Percentiles rank a stretch among this genome's conserved stretches.
These are phyloP conservation scores for Quercus phellos DNA, from an alignment of 331 rosid genomes.

Conservation along the genomic window DNA sequence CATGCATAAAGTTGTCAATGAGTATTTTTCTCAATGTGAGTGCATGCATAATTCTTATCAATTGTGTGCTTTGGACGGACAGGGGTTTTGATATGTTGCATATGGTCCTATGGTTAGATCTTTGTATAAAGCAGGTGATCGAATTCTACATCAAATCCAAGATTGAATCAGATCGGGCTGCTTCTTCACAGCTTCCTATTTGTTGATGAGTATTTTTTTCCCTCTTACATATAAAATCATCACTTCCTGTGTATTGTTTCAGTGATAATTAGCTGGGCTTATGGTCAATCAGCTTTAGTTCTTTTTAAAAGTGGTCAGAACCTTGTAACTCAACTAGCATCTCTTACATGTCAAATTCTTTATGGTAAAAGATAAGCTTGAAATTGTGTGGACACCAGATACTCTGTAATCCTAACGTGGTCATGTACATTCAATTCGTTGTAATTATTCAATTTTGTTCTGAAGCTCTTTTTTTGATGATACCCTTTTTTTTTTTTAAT, in stretches of 20 bases:
- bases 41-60: slow-evolving; percentile 2
- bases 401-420: not conserved
- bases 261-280: slow-evolving; percentile 15
- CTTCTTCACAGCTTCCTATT: slow-evolving; percentile 41
- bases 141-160: slow-evolving; percentile 93
- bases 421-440: not conserved
- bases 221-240: not conserved
- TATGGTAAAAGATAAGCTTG: not conserved
- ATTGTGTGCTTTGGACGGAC: slow-evolving; percentile 28
- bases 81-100: slow-evolving; percentile 89
- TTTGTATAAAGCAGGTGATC: slow-evolving; percentile 69
- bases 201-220: slow-evolving; percentile 24
- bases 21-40: not conserved
- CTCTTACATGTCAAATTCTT: not conserved
- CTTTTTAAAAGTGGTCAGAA: not conserved
- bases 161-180: slow-evolving; percentile 87
- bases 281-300: slow-evolving; percentile 12
- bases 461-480: not conserved
- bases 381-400: not conserved
- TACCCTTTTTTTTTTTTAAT: too few relatives aligned
- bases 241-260: not conserved
- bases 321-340: too few relatives aligned
- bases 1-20: not conserved
- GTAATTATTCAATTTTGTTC: not conserved
- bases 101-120: slow-evolving; percentile 96